These are phyloP conservation scores for Musa troglodytarum DNA, from an alignment of 176 grass and related monocot genomes.

Conservation along the genomic window DNA sequence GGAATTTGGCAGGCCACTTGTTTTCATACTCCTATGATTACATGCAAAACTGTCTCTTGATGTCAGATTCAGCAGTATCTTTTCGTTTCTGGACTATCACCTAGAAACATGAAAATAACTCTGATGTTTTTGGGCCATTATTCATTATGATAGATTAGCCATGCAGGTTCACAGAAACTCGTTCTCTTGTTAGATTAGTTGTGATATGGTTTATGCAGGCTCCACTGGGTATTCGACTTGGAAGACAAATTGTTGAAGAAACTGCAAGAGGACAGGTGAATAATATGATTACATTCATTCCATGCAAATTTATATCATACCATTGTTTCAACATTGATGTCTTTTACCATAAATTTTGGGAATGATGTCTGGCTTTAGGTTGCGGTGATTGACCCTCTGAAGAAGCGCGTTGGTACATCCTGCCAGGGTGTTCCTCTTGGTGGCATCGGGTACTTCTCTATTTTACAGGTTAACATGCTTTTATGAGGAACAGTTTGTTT, in stretches of 20 bases:
- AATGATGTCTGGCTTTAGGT: constrained; percentile 15
- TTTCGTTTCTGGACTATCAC: not conserved
- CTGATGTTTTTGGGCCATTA: not conserved
- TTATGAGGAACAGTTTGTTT: not conserved
- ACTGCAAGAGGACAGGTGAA: constrained; percentile 72
- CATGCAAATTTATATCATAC: not conserved
- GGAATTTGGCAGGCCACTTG: not conserved
- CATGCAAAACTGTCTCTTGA: not conserved
- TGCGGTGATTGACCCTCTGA: constrained; percentile 82
- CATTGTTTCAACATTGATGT: not conserved
- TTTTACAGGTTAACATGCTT: not conserved
- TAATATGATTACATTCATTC: constrained; percentile 9
- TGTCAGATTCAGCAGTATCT: not conserved
- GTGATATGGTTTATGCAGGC: constrained; percentile 38
- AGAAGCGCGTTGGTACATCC: constrained; percentile 57
- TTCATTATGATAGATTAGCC: not conserved
- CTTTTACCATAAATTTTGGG: not conserved
- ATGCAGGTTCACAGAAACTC: not conserved
- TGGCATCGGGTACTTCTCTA: constrained; percentile 75
- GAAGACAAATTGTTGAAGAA: constrained; percentile 82
- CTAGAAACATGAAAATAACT: not conserved
- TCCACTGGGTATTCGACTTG: constrained; percentile 64
- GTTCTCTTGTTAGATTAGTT: not conserved
- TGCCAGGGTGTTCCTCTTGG: constrained; percentile 85
- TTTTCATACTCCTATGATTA: not conserved